phyloP scores from a whole-genome alignment of 352 stramenopile genomes.

The Pelagophyceae sp. region DNA sequence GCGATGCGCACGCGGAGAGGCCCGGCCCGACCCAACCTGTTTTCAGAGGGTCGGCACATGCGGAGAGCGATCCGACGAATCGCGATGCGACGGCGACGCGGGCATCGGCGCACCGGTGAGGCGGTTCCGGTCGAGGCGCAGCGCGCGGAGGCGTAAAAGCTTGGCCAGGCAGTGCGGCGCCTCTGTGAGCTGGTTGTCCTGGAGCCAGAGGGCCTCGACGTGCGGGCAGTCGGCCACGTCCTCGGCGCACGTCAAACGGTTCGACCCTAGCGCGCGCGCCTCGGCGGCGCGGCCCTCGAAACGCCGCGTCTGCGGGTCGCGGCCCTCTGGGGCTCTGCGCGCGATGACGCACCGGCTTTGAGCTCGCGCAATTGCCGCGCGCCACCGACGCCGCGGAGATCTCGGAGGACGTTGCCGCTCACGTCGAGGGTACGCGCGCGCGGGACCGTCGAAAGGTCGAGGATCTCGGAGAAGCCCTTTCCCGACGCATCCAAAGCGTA shows the following conservation, averaged over 20 bases:
- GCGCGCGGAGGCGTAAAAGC: neutral
- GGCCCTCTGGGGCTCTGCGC: no score
- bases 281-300: no score
- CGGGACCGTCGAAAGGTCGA: neutral
- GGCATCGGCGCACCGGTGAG: no score
- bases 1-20: neutral
- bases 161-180: neutral
- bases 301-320: no score
- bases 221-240: neutral
- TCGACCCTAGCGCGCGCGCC: neutral
- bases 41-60: no score
- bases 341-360: neutral
- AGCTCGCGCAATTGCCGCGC: neutral
- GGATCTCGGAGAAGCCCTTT: neutral
- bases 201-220: neutral
- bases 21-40: neutral
- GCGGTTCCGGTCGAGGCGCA: constrained; percentile 4
- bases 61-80: no score
- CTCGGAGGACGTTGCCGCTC: neutral
- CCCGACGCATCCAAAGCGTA: neutral
- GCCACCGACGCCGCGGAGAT: neutral
- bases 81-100: neutral
- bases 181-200: constrained; percentile 10
- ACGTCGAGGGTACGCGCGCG: neutral
- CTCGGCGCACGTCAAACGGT: neutral